These are phyloP conservation scores for Lagenidium sp. DNA, from an alignment of 352 stramenopile genomes.

Conservation along the genomic window DNA sequence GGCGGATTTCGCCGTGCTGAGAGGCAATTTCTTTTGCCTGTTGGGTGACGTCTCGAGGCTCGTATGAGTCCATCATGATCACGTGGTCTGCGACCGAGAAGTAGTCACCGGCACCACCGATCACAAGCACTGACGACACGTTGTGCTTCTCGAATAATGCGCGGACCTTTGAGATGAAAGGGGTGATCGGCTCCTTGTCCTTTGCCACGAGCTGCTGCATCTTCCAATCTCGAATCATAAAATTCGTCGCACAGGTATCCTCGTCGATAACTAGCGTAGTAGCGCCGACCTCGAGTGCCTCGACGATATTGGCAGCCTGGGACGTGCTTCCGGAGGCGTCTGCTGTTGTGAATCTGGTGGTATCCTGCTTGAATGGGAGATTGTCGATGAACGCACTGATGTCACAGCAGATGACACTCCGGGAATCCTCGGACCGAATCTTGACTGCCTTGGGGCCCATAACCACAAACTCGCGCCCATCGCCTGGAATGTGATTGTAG, in stretches of 20 bases:
- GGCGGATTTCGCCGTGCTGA: constrained; percentile 38
- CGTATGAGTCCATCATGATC: constrained; percentile 96
- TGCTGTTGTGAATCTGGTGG: constrained; percentile 85
- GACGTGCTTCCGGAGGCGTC: constrained; percentile 96
- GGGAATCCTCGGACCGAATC: constrained; percentile 94
- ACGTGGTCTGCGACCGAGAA: constrained; percentile 95
- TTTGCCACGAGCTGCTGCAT: constrained; percentile 95
- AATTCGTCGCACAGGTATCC: constrained; percentile 97
- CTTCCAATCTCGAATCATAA: constrained; percentile 97
- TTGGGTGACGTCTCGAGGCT: constrained; percentile 86
- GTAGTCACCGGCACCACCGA: constrained; percentile 94
- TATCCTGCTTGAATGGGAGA: constrained; percentile 92
- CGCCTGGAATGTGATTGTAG: constrained; percentile 94
- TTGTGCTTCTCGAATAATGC: constrained; percentile 83
- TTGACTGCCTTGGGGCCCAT: constrained; percentile 86
- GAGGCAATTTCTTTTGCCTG: constrained; percentile 89
- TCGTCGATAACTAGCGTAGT: constrained; percentile 95
- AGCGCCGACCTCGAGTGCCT: constrained; percentile 87
- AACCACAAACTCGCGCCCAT: constrained; percentile 94
- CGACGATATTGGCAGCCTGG: constrained; percentile 95
- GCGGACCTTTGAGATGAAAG: constrained; percentile 94
- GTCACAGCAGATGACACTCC: constrained; percentile 84
- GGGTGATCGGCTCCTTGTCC: constrained; percentile 97
- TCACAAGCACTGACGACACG: constrained; percentile 94
- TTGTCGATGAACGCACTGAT: constrained; percentile 97